Evolutionary conservation across 1,284 basidiomycete species (phyloP).

Genomic region (Erythrobasidium hasegawianum): DNA sequence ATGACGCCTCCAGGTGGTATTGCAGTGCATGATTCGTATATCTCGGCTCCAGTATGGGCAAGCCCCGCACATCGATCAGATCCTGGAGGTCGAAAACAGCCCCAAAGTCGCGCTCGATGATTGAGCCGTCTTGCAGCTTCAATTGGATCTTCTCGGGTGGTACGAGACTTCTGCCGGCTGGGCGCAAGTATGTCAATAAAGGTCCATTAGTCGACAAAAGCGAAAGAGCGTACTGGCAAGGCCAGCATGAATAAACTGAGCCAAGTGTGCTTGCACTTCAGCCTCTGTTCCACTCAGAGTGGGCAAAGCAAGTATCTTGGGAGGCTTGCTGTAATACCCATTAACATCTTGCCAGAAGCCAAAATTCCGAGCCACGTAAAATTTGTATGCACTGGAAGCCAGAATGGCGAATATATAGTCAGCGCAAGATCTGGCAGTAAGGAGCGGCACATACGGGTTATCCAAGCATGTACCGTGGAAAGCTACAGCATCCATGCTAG

Average conservation of each 20-base stretch:
- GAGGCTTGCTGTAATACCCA: constrained; percentile 37
- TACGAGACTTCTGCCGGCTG: constrained; percentile 8
- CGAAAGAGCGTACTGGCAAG: constrained; percentile 9
- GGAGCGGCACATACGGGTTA: not conserved
- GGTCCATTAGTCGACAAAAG: too few species aligned
- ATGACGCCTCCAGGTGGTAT: not conserved
- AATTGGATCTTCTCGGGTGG: constrained; percentile 9
- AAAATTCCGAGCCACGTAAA: constrained; percentile 12
- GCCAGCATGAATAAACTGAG: constrained; percentile 10
- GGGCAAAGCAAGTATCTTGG: constrained; percentile 18
- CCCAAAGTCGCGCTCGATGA: constrained; percentile 4
- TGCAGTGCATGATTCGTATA: constrained; percentile 25
- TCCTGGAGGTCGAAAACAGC: constrained; percentile 14
- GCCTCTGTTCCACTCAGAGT: constrained; percentile 17
- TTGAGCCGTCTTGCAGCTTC: constrained; percentile 6
- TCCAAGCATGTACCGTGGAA: constrained; percentile 28
- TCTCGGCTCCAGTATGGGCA: constrained; percentile 16
- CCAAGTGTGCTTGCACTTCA: constrained; percentile 14
- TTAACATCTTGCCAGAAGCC: constrained; percentile 42
- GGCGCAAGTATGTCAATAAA: too few species aligned
- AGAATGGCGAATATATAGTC: too few species aligned
- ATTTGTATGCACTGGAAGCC: constrained; percentile 8
- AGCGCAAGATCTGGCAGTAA: not conserved
- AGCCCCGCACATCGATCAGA: not conserved
- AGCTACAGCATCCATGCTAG: constrained; percentile 6